Percentiles rank a stretch among this genome's conserved stretches.
Evolutionary conservation across 352 stramenopile genomes (phyloP).

Genomic region (Globisporangium yorkense): DNA sequence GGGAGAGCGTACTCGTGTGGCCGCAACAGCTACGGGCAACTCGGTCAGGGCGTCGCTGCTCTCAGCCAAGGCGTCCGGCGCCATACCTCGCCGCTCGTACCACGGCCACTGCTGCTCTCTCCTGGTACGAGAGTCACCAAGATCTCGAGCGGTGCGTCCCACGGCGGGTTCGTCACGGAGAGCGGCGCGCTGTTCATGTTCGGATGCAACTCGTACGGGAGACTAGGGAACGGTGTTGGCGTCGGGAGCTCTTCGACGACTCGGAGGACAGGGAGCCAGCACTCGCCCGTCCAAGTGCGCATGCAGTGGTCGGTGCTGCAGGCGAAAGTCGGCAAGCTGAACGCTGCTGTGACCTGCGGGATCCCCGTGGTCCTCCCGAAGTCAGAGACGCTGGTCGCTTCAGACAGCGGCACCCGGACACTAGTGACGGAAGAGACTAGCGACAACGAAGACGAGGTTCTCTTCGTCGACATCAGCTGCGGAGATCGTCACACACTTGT

Average conservation of each 20-base stretch:
- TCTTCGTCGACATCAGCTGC: conserved; percentile 63
- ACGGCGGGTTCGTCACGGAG: conserved; percentile 62
- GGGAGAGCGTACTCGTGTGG: conserved; percentile 48
- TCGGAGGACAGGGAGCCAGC: background rate
- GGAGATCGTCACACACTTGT: conserved; percentile 62
- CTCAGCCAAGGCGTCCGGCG: conserved; percentile 7
- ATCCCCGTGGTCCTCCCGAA: conserved; percentile 5
- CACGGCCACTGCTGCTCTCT: conserved; percentile 22
- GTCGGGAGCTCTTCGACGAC: conserved; percentile 8
- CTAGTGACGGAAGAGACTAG: conserved; percentile 1
- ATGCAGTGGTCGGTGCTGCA: conserved; percentile 41
- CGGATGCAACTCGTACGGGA: conserved; percentile 52
- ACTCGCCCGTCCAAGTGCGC: conserved; percentile 21
- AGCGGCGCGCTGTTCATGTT: conserved; percentile 61
- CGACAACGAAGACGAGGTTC: conserved; percentile 25
- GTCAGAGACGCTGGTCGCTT: background rate
- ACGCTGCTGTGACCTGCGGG: background rate
- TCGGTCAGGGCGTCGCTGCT: conserved; percentile 30
- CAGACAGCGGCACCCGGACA: background rate
- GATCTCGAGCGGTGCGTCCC: conserved; percentile 43
- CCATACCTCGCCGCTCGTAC: background rate
- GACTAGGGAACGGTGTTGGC: conserved; percentile 30
- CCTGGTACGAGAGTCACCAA: conserved; percentile 24
- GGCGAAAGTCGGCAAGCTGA: background rate
- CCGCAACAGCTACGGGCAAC: conserved; percentile 51